Evolutionary conservation across 371 early-diverging fungal species (phyloP).

Genomic region (Smittium mucronatum): DNA sequence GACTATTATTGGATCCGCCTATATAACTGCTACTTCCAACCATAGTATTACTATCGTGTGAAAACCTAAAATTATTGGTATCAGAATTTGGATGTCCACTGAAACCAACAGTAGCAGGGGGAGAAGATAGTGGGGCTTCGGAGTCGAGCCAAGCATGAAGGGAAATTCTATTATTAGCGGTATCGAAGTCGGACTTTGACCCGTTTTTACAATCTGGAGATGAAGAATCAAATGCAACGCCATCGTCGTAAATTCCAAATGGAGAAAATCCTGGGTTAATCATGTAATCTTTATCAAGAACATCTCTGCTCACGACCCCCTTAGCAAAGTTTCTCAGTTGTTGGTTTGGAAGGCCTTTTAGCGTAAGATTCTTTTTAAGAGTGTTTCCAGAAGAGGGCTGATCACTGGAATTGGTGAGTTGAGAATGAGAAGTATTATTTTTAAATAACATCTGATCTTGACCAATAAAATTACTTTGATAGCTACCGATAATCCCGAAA

Average conservation of each 20-base stretch:
- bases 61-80: neutral
- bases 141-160: neutral
- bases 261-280: neutral
- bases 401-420: neutral
- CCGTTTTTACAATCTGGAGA: neutral
- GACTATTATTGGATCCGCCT: neutral
- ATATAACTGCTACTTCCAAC: neutral
- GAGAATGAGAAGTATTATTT: neutral
- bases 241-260: neutral
- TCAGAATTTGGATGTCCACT: neutral
- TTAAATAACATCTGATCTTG: neutral
- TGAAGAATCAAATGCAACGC: neutral
- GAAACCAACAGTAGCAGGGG: neutral
- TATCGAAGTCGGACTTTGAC: neutral
- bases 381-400: neutral
- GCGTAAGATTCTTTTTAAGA: neutral
- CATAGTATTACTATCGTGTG: neutral
- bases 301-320: neutral
- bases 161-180: neutral
- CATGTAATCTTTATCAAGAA: neutral
- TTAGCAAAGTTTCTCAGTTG: neutral
- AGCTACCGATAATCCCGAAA: neutral
- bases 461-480: neutral
- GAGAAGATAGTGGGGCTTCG: neutral
- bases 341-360: neutral